Conservation (phyloP, 371 early-diverging fungal genomes). For the Lichtheimia ramosa region DNA sequence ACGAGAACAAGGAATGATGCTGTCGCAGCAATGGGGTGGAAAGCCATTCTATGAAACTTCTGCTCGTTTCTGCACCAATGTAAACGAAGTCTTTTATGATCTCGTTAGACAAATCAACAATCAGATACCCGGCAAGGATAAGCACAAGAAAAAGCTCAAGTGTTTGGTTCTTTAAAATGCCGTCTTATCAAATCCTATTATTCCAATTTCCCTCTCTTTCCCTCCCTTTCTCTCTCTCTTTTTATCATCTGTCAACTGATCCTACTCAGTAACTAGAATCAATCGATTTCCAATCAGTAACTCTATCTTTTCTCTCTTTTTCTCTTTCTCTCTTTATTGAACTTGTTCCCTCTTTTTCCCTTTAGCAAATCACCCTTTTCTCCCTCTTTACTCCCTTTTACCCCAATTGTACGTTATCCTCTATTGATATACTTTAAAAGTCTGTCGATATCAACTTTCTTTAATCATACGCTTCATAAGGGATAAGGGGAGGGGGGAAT, state of each 20-base stretch:
- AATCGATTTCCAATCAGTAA: too few relatives aligned
- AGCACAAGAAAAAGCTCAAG: conserved; percentile 15
- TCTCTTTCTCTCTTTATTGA: too few relatives aligned
- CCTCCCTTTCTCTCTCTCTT: neutral
- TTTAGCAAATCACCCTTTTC: too few relatives aligned
- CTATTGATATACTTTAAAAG: too few relatives aligned
- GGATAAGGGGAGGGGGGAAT: too few relatives aligned
- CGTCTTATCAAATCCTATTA: neutral
- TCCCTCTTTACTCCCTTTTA: too few relatives aligned
- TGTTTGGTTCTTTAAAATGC: conserved; percentile 11
- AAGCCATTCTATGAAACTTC: conserved; percentile 83
- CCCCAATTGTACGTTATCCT: too few relatives aligned
- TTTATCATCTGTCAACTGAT: neutral
- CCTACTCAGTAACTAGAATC: too few relatives aligned
- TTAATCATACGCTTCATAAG: too few relatives aligned
- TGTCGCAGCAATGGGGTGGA: conserved; percentile 74
- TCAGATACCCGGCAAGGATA: conserved; percentile 26
- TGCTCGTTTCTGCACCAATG: conserved; percentile 83
- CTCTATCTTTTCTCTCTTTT: too few relatives aligned
- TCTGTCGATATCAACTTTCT: too few relatives aligned
- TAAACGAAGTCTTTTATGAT: conserved; percentile 74
- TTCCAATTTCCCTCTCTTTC: neutral
- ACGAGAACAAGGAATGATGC: conserved; percentile 60
- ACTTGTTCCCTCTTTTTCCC: too few relatives aligned
- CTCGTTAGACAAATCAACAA: conserved; percentile 62